A percentile compares a stretch with the other conserved stretches of the same genome.
phyloP scores from a whole-genome alignment of 2,329 filamentous ascomycete species.

The Aureobasidium leucospermi region DNA sequence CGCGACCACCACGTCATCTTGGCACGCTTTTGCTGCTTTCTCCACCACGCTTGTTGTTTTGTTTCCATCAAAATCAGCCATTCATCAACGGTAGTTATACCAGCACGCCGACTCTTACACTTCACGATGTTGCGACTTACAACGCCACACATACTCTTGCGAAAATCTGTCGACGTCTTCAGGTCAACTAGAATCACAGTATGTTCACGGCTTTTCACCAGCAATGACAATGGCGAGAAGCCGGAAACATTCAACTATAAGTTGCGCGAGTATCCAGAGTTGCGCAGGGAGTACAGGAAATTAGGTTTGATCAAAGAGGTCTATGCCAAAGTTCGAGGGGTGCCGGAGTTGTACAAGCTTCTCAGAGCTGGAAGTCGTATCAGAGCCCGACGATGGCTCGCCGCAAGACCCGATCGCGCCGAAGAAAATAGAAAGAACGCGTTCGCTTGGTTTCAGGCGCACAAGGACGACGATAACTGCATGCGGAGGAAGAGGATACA shows the following conservation, averaged over 20 bases:
- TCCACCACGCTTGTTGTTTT: not conserved
- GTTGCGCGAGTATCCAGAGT: not conserved
- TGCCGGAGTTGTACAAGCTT: not conserved
- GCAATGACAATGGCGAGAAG: too few relatives aligned
- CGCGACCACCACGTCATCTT: slow-evolving; percentile 6
- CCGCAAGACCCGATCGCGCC: too few relatives aligned
- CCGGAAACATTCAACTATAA: not conserved
- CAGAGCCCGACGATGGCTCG: not conserved
- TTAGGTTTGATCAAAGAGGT: not conserved
- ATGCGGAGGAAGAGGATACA: not conserved
- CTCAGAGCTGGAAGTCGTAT: not conserved
- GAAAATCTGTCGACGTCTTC: too few relatives aligned
- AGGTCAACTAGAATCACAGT: too few relatives aligned
- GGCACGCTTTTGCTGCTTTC: not conserved
- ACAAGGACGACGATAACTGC: not conserved
- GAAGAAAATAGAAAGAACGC: too few relatives aligned
- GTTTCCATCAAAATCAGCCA: not conserved
- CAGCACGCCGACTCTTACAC: too few relatives aligned
- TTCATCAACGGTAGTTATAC: too few relatives aligned
- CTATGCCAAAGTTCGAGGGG: not conserved
- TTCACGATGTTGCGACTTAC: too few relatives aligned
- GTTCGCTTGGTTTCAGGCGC: too few relatives aligned
- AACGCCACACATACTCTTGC: too few relatives aligned
- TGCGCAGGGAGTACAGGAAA: not conserved
- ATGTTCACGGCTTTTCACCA: not conserved